phyloP scores from a whole-genome alignment of 768 basidiomycete genomes.

The Suillus sp. region DNA sequence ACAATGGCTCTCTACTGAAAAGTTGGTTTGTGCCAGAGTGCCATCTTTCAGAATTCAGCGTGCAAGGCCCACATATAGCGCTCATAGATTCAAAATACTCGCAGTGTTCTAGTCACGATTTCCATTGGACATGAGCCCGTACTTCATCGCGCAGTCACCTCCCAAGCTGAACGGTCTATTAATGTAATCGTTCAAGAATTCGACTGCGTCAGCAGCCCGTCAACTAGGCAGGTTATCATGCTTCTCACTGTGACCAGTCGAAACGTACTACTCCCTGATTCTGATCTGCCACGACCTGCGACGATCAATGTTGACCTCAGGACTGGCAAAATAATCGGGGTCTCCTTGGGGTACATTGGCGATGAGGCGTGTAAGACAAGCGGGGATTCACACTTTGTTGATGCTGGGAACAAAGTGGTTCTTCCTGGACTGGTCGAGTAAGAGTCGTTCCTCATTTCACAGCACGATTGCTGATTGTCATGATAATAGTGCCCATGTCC shows the following conservation, averaged over 20 bases:
- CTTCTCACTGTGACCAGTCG: conserved; percentile 50
- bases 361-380: conserved; percentile 29
- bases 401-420: conserved; percentile 59
- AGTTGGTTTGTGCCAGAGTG: background rate
- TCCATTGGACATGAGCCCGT: background rate
- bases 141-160: background rate
- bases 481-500: conserved; percentile 74
- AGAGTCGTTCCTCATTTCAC: conserved; percentile 24
- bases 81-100: background rate
- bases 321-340: conserved; percentile 61
- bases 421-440: conserved; percentile 85
- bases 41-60: background rate
- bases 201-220: conserved; percentile 14
- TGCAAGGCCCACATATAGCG: background rate
- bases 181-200: conserved; percentile 5
- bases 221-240: conserved; percentile 5
- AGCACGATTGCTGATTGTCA: background rate
- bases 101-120: background rate
- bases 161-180: conserved; percentile 6
- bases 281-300: conserved; percentile 54
- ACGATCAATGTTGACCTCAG: conserved; percentile 60
- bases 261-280: conserved; percentile 60
- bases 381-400: conserved; percentile 43
- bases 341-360: conserved; percentile 40
- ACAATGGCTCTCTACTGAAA: background rate